Evolutionary conservation across 805 yeast genomes (phyloP).

Genomic region (Hermanozyma aechmeae): DNA sequence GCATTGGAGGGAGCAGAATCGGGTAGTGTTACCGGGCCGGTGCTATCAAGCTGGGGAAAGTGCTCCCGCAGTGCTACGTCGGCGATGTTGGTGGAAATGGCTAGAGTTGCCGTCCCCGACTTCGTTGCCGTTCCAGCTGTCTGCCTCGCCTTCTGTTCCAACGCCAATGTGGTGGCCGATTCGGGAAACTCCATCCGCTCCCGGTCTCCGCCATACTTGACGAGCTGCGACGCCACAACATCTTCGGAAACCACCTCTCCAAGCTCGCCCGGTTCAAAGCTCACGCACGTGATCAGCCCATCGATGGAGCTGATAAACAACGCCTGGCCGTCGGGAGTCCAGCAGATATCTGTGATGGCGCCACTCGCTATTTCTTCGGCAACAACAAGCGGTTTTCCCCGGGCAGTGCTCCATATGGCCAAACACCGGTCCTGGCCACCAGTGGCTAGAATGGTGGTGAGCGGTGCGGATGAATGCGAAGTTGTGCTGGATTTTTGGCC

Average conservation of each 20-base stretch:
- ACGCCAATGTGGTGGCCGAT: slow-evolving; percentile 62
- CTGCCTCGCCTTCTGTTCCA: no score
- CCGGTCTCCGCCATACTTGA: slow-evolving; percentile 80
- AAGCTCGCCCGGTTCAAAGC: slow-evolving; percentile 55
- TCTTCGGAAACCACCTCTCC: slow-evolving; percentile 58
- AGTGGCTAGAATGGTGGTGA: slow-evolving; percentile 75
- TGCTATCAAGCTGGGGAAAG: no score
- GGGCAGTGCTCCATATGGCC: slow-evolving; percentile 79
- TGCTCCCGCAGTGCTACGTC: no score
- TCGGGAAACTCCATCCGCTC: slow-evolving; percentile 84
- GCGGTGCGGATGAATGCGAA: no score
- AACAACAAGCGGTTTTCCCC: slow-evolving; percentile 69
- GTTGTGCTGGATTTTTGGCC: no score
- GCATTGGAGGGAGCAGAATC: no score
- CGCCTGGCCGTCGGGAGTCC: slow-evolving; percentile 76
- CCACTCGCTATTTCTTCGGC: slow-evolving; percentile 68
- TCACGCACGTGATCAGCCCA: slow-evolving; percentile 64
- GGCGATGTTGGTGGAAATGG: no score
- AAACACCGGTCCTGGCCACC: slow-evolving; percentile 91
- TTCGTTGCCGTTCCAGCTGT: no score
- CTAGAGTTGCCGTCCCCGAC: no score
- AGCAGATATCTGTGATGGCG: slow-evolving; percentile 79
- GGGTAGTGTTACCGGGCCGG: no score
- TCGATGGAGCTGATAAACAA: slow-evolving; percentile 77
- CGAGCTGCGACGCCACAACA: slow-evolving; percentile 58